phyloP scores from a whole-genome alignment of 306 rosid genomes.

The Luffa acutangula region DNA sequence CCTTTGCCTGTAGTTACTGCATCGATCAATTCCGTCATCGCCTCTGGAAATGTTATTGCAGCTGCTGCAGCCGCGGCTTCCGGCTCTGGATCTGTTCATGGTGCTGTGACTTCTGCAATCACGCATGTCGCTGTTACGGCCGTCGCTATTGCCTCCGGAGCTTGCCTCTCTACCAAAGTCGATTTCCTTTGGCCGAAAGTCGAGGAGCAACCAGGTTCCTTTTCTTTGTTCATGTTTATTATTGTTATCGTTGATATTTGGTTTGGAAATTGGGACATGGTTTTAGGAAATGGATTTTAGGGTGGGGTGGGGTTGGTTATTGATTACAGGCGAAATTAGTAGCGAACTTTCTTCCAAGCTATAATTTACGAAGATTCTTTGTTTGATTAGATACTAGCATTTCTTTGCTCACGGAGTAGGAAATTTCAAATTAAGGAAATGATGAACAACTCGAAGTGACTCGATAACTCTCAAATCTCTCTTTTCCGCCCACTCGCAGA shows the following conservation, averaged over 20 bases:
- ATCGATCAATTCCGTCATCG: slow-evolving; percentile 38
- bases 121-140: slow-evolving; percentile 97
- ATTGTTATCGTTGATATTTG: not conserved
- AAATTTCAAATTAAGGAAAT: not conserved
- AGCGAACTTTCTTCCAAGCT: not conserved
- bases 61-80: slow-evolving; percentile 56
- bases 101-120: slow-evolving; percentile 86
- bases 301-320: not conserved
- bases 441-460: not conserved
- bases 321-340: not conserved
- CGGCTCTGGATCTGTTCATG: slow-evolving; percentile 45
- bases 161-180: slow-evolving; percentile 89
- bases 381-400: not conserved
- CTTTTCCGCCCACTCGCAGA: not conserved
- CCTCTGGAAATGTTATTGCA: slow-evolving; percentile 68
- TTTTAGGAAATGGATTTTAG: not conserved
- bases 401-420: not conserved
- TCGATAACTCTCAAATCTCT: not conserved
- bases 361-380: not conserved
- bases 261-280: not conserved
- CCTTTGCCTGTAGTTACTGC: slow-evolving; percentile 36
- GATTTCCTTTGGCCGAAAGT: slow-evolving; percentile 93
- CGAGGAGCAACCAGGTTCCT: slow-evolving; percentile 65
- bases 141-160: slow-evolving; percentile 93
- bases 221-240: not conserved